Evolutionary conservation across 1,139 yeast species (phyloP).

Genomic region (Taphrina betulina): DNA sequence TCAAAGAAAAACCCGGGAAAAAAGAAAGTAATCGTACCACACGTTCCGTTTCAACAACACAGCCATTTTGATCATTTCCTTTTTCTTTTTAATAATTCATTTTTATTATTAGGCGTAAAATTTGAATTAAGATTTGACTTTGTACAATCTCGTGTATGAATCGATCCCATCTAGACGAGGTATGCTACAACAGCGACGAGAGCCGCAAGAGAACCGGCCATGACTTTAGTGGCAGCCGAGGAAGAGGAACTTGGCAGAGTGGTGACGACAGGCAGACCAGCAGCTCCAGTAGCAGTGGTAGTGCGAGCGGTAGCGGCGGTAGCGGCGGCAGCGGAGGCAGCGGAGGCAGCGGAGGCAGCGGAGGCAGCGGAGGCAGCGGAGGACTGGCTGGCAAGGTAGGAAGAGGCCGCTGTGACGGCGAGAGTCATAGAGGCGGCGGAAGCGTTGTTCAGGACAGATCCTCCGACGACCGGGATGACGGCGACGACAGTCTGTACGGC

Average conservation of each 20-base stretch:
- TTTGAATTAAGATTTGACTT: too few relatives aligned
- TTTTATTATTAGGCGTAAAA: neutral
- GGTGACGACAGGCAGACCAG: slow-evolving; percentile 16
- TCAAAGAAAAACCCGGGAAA: too few relatives aligned
- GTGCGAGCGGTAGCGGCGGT: neutral
- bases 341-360: neutral
- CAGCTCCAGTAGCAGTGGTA: neutral
- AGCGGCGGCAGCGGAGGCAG: neutral
- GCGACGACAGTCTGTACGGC: neutral
- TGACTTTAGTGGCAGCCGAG: slow-evolving; percentile 13
- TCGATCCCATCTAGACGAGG: neutral
- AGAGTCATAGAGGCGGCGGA: slow-evolving; percentile 13
- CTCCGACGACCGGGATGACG: slow-evolving; percentile 25
- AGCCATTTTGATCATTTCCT: neutral
- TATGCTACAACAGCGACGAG: slow-evolving; percentile 19
- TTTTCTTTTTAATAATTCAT: neutral
- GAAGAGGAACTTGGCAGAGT: slow-evolving; percentile 17
- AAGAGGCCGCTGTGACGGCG: neutral
- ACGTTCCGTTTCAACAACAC: too few relatives aligned
- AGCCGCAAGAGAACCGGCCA: slow-evolving; percentile 22
- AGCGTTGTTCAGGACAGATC: slow-evolving; percentile 11
- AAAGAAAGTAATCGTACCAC: too few relatives aligned
- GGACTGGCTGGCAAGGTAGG: neutral
- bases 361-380: neutral
- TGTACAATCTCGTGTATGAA: neutral